Evolutionary conservation across 176 grass and related monocot genomes (phyloP), one percentile per base, ranked within the genome.

Genomic region (Ampelocalamus luodianensis): DNA sequence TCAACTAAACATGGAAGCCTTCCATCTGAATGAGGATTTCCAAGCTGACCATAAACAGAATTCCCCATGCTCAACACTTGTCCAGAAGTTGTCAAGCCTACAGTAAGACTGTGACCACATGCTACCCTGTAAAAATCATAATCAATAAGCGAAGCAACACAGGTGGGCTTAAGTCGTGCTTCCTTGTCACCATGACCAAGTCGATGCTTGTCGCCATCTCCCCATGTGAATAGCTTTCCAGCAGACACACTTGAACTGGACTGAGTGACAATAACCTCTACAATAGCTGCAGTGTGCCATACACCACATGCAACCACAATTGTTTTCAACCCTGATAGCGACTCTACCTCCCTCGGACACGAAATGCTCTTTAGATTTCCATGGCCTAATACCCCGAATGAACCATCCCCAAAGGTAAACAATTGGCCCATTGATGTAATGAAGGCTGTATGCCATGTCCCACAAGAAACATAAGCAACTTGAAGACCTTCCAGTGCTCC

Each of bases 151-250:
- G 91, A 93, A 77, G 93, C 73, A 24, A 98, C 93, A 61, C 93
- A 98, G 42, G 96, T 98, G 15, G 96, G 96, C 81, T 95, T 92
- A 45, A 98, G 93, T 79, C 91, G 82, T 85, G 83, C 45, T 43
- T 92, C 96, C 83, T 90, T 98, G 72, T 98, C 96, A 70, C 91
- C 91, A 75, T 98, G 96, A 82, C 96, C 96, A 38, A 98, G 93
- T 68, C 93, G 91, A 71, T 92, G 88, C 85, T 98, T 98, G 85
- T 98, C 96, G 40, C 96, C 96, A 81, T 98, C 96, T 81, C 96
- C 96, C 96, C 96, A 98, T 64, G 93, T 98, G 79, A 98, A 98
- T n/a, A 98, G 72, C 78, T 98, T 98, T 46, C 96, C 96, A 39
- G 87, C 87, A 66, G 87, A 91, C 53, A 85, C 83, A 74, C 76